Evolutionary conservation across 2,329 filamentous ascomycete species (phyloP), one percentile per base, ranked within the genome.

Genomic region (Calycina marina): DNA sequence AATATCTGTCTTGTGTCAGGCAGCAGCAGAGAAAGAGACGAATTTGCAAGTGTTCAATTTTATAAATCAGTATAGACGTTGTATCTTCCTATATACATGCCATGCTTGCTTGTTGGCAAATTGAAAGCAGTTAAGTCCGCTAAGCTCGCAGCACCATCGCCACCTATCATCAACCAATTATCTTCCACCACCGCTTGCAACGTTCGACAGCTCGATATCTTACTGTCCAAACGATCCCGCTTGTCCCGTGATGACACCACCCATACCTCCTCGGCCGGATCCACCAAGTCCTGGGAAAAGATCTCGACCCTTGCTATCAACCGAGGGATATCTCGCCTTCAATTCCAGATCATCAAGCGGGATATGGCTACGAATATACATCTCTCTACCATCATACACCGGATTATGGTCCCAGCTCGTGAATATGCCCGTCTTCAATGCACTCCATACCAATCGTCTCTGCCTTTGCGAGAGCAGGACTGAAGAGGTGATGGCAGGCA

Each of bases 331-430:
- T 26, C 82, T 68, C 25, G 82, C 81, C 39, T 70, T 70, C 35
- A 79, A 69, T 61, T 90, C 82, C 5, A 90, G 63, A 35, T 85
- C 78, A 49, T 90, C 82, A 1, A 90, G 69, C 12, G 80, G 75
- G 46, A 85, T 77, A 51, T 81, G 77, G 18, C 77, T 83, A 35
- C 86, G 80, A 47, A 94, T 92, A 56, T 88, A 92, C 56, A 81
- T 79, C 43, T 71, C 63, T 29, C 66, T 61, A 15, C 76, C 79
- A 48, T 82, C 71, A 43, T 81, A 73, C 3, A 66, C 58, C 0
- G 84, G 84, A 58, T 86, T 70, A 57, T 78, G 80, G 56, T 94
- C 86, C 86, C 86, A 94, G 51, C 74, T 70, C 24, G 80, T 79
- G 45, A 82, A 84, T 20, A 63, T 63, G 34, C 85, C 86, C 54